Evolutionary conservation across 1,284 basidiomycete genomes (phyloP), one percentile per base, ranked within the genome.

Genomic region (Phellinidium pouzarii): DNA sequence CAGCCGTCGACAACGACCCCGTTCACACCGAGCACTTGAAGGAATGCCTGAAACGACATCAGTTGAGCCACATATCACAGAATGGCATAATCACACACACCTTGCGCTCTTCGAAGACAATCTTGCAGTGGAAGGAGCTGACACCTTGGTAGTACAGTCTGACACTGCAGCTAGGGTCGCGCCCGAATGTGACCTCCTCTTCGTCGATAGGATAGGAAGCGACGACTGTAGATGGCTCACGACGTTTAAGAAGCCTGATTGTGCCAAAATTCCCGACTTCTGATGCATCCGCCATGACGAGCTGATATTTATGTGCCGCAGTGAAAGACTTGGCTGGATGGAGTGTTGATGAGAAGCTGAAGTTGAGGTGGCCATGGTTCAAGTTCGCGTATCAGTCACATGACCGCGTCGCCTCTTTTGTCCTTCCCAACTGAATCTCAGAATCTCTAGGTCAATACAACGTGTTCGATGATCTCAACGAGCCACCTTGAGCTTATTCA

Each of bases 141-240:
- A 87, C 77, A 44, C 76, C 71, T 1, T 73, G 68, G 61, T 87
- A 87, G 62, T 85, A 87, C 42, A 88, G 66, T 44, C 85, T 69
- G 22, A 88, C 77, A 57, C 77, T 76, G 62, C 84, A 87, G 2
- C 66, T 65, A 1, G 73, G 71, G 61, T 80, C 79, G 55, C 81
- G 73, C 40, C 85, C 84, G 65, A 87, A 80, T 0, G 83, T 83
- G 47, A 86, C 68, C 48, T 76, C 71, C 23, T 79, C 74, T 3
- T 79, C 73, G 67, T 88, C 84, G 60, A 88, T 80, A 9, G 84
- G 84, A 58, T 83, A 88, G 0, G 80, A 74, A 1, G 83, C 79
- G 26, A 85, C 68, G 8, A 74, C 65, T 2, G 65, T 65, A 42
- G 74, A 65, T 2, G 70, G 65, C 12, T 74, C 71, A 40, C 69